Percentiles rank a stretch among this genome's conserved stretches.
phyloP scores from a whole-genome alignment of 768 basidiomycete species.

The Pisolithus orientalis region DNA sequence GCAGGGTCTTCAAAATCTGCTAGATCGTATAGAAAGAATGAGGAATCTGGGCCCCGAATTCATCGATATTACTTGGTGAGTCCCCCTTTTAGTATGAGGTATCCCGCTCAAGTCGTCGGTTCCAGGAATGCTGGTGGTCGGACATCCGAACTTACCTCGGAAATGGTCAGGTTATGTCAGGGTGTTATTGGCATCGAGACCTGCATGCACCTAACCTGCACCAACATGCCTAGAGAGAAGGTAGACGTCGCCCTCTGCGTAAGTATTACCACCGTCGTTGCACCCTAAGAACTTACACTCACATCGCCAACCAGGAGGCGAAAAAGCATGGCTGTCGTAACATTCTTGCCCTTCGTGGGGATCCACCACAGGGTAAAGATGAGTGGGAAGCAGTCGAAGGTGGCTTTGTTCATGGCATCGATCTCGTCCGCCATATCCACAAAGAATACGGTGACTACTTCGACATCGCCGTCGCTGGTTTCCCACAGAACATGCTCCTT shows the following conservation, averaged over 20 bases:
- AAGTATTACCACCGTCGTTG: constrained; percentile 25
- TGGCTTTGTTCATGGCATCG: constrained; percentile 86
- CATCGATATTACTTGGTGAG: constrained; percentile 93
- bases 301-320: constrained; percentile 56
- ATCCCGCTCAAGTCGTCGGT: constrained; percentile 2
- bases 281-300: constrained; percentile 3
- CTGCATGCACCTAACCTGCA: constrained; percentile 98
- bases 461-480: constrained; percentile 91
- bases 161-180: constrained; percentile 93
- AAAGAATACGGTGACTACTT: constrained; percentile 84
- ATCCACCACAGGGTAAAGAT: constrained; percentile 83
- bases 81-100: constrained; percentile 3
- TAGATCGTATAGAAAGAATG: constrained; percentile 99
- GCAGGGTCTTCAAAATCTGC: constrained; percentile 72
- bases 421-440: constrained; percentile 87
- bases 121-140: constrained; percentile 93
- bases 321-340: constrained; percentile 87
- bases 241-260: constrained; percentile 88
- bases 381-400: constrained; percentile 91
- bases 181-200: constrained; percentile 90
- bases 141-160: constrained; percentile 89
- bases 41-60: constrained; percentile 92
- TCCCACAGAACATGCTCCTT: constrained; percentile 76
- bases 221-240: constrained; percentile 96
- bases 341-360: constrained; percentile 88